These are phyloP conservation scores for Magnolia officinalis DNA, from an alignment of 164 flowering plant species.

Conservation along the genomic window DNA sequence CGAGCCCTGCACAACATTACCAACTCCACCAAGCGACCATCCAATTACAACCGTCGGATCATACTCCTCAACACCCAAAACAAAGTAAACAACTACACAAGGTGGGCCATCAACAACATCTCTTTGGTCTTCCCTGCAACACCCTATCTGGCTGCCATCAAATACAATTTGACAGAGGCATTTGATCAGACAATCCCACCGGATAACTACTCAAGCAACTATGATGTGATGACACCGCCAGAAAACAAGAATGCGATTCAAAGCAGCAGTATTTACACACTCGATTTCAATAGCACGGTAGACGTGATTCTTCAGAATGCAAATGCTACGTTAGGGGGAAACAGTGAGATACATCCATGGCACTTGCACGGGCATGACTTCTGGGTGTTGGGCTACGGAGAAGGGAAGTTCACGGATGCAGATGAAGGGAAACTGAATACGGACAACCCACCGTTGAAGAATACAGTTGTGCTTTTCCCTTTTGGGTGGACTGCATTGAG, in stretches of 20 bases:
- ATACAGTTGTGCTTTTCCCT: conserved; percentile 68
- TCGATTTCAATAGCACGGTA: conserved; percentile 37
- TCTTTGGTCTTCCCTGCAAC: conserved; percentile 70
- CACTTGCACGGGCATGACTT: conserved; percentile 95
- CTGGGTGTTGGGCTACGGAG: conserved; percentile 91
- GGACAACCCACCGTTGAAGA: conserved; percentile 67
- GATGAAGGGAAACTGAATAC: conserved; percentile 45
- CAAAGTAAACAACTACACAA: conserved; percentile 53
- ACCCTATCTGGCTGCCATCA: conserved; percentile 72
- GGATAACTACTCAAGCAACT: conserved; percentile 32
- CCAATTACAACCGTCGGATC: conserved; percentile 34
- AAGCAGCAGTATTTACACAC: conserved; percentile 52
- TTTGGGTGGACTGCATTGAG: conserved; percentile 92
- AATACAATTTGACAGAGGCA: conserved; percentile 33
- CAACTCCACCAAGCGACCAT: conserved; percentile 56
- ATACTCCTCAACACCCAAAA: conserved; percentile 82
- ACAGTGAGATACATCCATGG: conserved; percentile 91
- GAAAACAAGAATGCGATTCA: conserved; percentile 44
- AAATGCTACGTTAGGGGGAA: conserved; percentile 24
- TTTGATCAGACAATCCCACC: conserved; percentile 48
- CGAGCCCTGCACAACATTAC: conserved; percentile 14
- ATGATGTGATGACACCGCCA: conserved; percentile 59
- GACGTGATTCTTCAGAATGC: conserved; percentile 90
- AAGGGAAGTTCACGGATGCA: conserved; percentile 48
- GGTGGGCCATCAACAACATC: conserved; percentile 84